Conservation (phyloP, 768 basidiomycete genomes). For the Lenzites betulinus region DNA sequence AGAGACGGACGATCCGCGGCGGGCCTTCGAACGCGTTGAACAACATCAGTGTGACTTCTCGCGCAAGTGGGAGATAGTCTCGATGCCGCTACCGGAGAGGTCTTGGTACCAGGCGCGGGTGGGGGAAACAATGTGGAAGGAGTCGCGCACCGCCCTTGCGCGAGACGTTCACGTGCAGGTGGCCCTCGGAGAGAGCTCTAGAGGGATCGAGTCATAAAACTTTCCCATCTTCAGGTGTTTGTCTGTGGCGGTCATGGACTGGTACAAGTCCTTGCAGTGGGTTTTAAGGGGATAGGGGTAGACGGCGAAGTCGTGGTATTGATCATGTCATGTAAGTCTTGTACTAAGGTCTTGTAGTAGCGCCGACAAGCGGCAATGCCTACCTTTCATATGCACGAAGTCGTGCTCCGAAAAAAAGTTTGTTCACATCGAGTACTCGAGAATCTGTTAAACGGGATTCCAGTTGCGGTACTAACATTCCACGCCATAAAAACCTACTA, state of each 20-base stretch:
- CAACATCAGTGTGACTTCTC: constrained; percentile 72
- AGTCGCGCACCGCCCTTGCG: constrained; percentile 63
- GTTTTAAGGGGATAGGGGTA: neutral
- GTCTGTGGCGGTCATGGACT: neutral
- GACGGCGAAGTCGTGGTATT: neutral
- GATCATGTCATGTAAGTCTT: too few species aligned
- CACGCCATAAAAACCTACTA: too few species aligned
- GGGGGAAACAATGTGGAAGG: constrained; percentile 58
- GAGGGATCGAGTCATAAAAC: constrained; percentile 57
- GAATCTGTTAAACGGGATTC: too few species aligned
- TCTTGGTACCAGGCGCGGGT: constrained; percentile 74
- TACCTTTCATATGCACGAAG: too few species aligned
- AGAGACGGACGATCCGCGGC: constrained; percentile 59
- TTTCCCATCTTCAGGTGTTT: constrained; percentile 48
- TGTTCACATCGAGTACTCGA: too few species aligned
- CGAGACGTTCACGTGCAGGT: constrained; percentile 67
- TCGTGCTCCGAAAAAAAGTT: too few species aligned
- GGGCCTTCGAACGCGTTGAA: constrained; percentile 60
- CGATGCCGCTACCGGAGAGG: constrained; percentile 66
- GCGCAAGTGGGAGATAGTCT: constrained; percentile 62
- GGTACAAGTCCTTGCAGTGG: neutral
- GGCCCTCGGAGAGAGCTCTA: constrained; percentile 49
- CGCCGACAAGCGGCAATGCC: too few species aligned
- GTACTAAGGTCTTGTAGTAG: too few species aligned
- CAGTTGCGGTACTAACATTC: too few species aligned